Percentiles rank a stretch among this genome's conserved stretches.
Conservation (phyloP, 176 grass and related monocot species). For the Triticum dicoccoides region DNA sequence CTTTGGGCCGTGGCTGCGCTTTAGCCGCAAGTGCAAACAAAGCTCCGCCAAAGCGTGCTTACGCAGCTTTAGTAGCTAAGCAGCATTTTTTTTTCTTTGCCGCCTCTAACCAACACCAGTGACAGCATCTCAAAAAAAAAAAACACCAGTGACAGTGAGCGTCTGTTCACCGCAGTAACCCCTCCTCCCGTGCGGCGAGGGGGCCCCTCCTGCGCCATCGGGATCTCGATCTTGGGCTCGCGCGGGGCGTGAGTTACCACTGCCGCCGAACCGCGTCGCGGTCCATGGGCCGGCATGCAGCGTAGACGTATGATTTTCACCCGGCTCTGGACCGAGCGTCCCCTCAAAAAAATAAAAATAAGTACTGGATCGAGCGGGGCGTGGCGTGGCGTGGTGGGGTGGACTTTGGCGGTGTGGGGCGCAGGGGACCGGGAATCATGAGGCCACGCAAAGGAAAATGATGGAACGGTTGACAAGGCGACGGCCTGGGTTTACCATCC, state of each 20-base stretch:
- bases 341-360: too few species aligned
- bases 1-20: conserved; percentile 26
- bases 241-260: not conserved
- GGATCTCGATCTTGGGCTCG: too few species aligned
- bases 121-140: too few species aligned
- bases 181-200: too few species aligned
- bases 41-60: conserved; percentile 28
- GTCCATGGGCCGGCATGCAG: not conserved
- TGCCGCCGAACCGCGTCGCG: not conserved
- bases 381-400: not conserved
- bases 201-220: too few species aligned
- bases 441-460: conserved; percentile 21
- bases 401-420: not conserved
- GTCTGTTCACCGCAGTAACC: conserved; percentile 1
- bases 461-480: conserved; percentile 39
- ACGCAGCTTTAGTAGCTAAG: conserved; percentile 32
- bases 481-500: not conserved
- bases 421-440: conserved; percentile 26
- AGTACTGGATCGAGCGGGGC: not conserved
- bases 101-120: too few species aligned
- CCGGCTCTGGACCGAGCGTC: not conserved
- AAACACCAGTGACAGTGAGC: too few species aligned
- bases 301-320: not conserved
- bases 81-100: not conserved
- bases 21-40: conserved; percentile 40